phyloP scores from a whole-genome alignment of 495 filamentous ascomycete genomes.

The Trichoderma asperelloides region DNA sequence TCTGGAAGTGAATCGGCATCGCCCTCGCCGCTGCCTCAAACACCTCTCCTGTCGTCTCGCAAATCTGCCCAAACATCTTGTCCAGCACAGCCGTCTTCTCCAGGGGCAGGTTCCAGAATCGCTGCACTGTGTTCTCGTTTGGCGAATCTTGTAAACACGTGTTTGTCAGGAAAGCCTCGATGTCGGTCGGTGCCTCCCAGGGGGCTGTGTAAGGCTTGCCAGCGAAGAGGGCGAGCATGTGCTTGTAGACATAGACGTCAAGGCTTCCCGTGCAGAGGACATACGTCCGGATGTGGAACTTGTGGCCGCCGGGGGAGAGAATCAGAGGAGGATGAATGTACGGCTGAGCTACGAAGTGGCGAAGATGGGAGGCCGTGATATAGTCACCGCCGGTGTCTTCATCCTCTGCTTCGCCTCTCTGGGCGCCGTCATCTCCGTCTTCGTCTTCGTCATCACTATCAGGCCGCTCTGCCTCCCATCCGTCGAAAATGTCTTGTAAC shows the following conservation, averaged over 20 bases:
- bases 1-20: slow-evolving; percentile 87
- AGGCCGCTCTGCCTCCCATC: slow-evolving; percentile 58
- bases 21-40: slow-evolving; percentile 77
- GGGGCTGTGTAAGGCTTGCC: slow-evolving; percentile 51
- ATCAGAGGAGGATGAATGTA: slow-evolving; percentile 89
- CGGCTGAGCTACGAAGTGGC: slow-evolving; percentile 92
- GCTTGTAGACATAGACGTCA: slow-evolving; percentile 75
- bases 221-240: slow-evolving; percentile 90
- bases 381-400: slow-evolving; percentile 28
- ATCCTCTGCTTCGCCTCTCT: slow-evolving; percentile 8
- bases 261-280: slow-evolving; percentile 71
- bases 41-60: slow-evolving; percentile 56
- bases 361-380: slow-evolving; percentile 80
- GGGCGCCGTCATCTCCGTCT: slow-evolving; percentile 24
- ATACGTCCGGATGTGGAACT: slow-evolving; percentile 94
- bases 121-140: slow-evolving; percentile 38
- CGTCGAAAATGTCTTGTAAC: slow-evolving; percentile 74
- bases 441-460: slow-evolving; percentile 54
- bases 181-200: slow-evolving; percentile 22
- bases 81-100: slow-evolving; percentile 27
- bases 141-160: slow-evolving; percentile 74
- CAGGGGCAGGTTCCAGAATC: slow-evolving; percentile 60
- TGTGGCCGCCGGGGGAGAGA: slow-evolving; percentile 52
- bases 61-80: slow-evolving; percentile 64
- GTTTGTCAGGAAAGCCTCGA: slow-evolving; percentile 71